A percentile compares a stretch with the other conserved stretches of the same genome.
Evolutionary conservation across 805 yeast species (phyloP).

Genomic region (Kodamaea sagamina): DNA sequence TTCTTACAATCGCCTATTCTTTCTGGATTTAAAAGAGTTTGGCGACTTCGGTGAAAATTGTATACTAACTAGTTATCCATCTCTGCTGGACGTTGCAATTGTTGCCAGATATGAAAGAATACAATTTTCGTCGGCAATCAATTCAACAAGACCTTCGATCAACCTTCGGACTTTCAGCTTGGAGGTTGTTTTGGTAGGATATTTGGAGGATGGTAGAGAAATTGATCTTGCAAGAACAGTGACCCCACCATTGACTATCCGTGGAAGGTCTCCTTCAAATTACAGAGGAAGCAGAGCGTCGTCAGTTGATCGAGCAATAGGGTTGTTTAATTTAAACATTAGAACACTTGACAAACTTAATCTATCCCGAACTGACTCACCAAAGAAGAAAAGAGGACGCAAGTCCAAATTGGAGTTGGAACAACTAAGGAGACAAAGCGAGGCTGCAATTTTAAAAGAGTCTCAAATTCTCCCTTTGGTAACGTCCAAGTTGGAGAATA

Average conservation of each 20-base stretch:
- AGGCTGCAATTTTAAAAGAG: neutral
- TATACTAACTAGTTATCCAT: slow-evolving; percentile 14
- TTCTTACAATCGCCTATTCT: slow-evolving; percentile 21
- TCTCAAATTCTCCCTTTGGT: neutral
- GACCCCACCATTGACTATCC: slow-evolving; percentile 60
- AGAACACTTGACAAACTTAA: too few species aligned
- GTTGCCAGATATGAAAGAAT: slow-evolving; percentile 29
- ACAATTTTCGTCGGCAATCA: slow-evolving; percentile 20
- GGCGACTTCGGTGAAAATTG: neutral
- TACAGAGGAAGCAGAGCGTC: slow-evolving; percentile 6
- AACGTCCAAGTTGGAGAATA: neutral
- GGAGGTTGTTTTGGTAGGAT: slow-evolving; percentile 21
- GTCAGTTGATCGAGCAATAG: too few species aligned
- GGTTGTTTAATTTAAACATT: too few species aligned
- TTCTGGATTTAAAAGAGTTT: slow-evolving; percentile 12
- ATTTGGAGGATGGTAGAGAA: slow-evolving; percentile 13
- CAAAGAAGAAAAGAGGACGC: slow-evolving; percentile 5
- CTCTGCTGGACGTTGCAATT: slow-evolving; percentile 8
- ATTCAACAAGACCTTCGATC: slow-evolving; percentile 7
- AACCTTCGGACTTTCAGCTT: slow-evolving; percentile 18
- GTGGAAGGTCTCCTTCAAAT: slow-evolving; percentile 69
- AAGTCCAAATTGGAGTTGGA: slow-evolving; percentile 4
- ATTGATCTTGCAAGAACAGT: slow-evolving; percentile 27
- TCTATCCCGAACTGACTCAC: too few species aligned
- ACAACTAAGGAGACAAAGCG: neutral